Percentiles rank a stretch among this genome's conserved stretches.
Evolutionary conservation across 2,329 filamentous ascomycete genomes (phyloP).

Genomic region (Graphilbum fragrans): DNA sequence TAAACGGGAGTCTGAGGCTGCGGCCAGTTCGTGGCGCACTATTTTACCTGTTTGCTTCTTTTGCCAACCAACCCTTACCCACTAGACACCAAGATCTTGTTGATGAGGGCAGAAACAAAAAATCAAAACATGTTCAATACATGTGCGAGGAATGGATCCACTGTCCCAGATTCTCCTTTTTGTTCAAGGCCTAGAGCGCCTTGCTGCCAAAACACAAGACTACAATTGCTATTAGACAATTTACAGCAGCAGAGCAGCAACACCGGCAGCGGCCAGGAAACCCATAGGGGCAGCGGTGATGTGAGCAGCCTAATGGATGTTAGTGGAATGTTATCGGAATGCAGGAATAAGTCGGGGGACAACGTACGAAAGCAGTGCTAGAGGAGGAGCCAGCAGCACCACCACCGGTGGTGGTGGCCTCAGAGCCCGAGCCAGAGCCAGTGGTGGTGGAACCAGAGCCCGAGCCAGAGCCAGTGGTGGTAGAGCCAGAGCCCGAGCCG

Average conservation of each 20-base stretch:
- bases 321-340: constrained; percentile 1
- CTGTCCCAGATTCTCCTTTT: too few relatives aligned
- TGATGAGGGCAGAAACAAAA: too few relatives aligned
- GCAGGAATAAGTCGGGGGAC: background rate
- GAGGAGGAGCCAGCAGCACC: constrained; percentile 4
- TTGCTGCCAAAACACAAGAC: background rate
- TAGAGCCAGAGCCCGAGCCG: constrained; percentile 3
- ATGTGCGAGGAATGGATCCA: too few relatives aligned
- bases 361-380: constrained; percentile 14
- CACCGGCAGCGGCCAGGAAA: constrained; percentile 34
- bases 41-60: too few relatives aligned
- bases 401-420: background rate
- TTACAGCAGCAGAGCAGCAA: constrained; percentile 38
- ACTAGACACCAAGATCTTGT: too few relatives aligned
- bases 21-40: background rate
- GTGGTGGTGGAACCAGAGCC: background rate
- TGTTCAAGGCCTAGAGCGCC: too few relatives aligned
- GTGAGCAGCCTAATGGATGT: constrained; percentile 19
- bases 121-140: too few relatives aligned
- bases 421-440: constrained; percentile 3
- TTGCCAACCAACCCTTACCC: too few relatives aligned
- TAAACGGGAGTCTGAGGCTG: background rate
- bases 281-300: constrained; percentile 32
- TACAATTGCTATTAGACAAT: background rate
- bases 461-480: constrained; percentile 3